Base-by-base conservation (phyloP, 371 early-diverging fungal species). In the Actinomortierella wolfii region DNA sequence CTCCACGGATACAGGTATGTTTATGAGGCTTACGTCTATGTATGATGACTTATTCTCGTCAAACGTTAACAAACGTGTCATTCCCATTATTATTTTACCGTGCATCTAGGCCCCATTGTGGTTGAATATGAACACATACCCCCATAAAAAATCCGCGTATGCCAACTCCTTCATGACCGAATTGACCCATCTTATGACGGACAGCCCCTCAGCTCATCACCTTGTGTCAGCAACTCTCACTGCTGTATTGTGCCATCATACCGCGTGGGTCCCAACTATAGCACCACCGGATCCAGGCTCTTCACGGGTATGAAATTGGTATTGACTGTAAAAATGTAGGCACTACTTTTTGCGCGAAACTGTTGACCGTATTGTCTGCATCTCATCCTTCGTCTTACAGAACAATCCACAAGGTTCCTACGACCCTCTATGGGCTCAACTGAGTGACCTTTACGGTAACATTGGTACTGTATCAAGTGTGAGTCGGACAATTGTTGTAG, bases 391-490 rank as follows among this genome's bases (percentile, higher is more conserved):
- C n/a, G n/a, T n/a, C n/a, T n/a, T n/a, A n/a, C n/a, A 77, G 75
- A 68, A 48, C 14, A 59, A 53, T 57, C 77, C 79, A 18, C 80
- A 84, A 53, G 83, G 86, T 34, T 81, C 81, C 8, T 88, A 88
- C 55, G 85, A 88, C 65, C 88, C 88, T 11, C 57, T 88, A 14
- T 88, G 88, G 88, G 88, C 88, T 20, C 88, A 88, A 64, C 58
- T 86, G 29, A 86, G 88, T 56, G 88, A 88, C 59, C 63, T 88
- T 7, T 86, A 86, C 62, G 88, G 88, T 9, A 83, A 79, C 61
- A 79, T 86, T 45, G 86, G 86, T 6, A 80, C 77, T 3, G 75
- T 78, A 0, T 79, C 81, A 7, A 64, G 84, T 40, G 78, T 86
- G 53, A 77, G 85, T 51, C 69, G 86, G 48, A 85, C 86, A 1